Evolutionary conservation across 768 basidiomycete genomes (phyloP).

Genomic region (Candolleomyces aberdarensis): DNA sequence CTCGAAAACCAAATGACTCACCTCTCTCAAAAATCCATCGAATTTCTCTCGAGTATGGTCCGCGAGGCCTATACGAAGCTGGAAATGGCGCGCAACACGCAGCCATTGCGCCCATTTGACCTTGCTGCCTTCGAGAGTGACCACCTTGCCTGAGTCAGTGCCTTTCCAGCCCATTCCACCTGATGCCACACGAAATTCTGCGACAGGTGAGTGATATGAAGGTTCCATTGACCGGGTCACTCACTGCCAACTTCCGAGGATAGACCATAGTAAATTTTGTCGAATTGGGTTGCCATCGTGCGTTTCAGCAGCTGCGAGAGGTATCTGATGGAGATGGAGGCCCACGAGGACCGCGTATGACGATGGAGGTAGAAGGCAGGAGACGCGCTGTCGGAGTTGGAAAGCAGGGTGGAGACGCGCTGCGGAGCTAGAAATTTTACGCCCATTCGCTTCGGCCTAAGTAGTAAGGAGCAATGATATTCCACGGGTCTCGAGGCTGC

Average conservation of each 20-base stretch:
- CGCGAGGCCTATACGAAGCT: slow-evolving; percentile 80
- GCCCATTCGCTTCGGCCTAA: too few species aligned
- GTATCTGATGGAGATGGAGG: background rate
- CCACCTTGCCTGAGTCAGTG: slow-evolving; percentile 59
- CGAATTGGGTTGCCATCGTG: slow-evolving; percentile 73
- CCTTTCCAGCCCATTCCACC: slow-evolving; percentile 96
- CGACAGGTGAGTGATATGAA: background rate
- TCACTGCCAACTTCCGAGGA: slow-evolving; percentile 76
- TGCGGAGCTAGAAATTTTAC: too few species aligned
- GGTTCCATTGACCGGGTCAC: slow-evolving; percentile 29
- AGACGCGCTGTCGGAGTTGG: slow-evolving; percentile 45
- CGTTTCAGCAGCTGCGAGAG: background rate
- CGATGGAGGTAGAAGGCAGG: slow-evolving; percentile 6
- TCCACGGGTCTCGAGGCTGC: too few species aligned
- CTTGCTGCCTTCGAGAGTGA: slow-evolving; percentile 62
- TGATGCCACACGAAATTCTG: slow-evolving; percentile 84
- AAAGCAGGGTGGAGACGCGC: slow-evolving; percentile 7
- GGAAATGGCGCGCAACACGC: slow-evolving; percentile 88
- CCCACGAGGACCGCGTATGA: background rate
- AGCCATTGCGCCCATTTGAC: slow-evolving; percentile 92
- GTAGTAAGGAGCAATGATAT: too few species aligned
- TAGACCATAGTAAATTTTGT: slow-evolving; percentile 76
- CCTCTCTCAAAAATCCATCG: slow-evolving; percentile 91
- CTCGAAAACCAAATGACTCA: slow-evolving; percentile 29
- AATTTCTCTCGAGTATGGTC: slow-evolving; percentile 80